These are phyloP conservation scores for Rosa lucieae DNA, from an alignment of 306 rosid species.

Conservation along the genomic window DNA sequence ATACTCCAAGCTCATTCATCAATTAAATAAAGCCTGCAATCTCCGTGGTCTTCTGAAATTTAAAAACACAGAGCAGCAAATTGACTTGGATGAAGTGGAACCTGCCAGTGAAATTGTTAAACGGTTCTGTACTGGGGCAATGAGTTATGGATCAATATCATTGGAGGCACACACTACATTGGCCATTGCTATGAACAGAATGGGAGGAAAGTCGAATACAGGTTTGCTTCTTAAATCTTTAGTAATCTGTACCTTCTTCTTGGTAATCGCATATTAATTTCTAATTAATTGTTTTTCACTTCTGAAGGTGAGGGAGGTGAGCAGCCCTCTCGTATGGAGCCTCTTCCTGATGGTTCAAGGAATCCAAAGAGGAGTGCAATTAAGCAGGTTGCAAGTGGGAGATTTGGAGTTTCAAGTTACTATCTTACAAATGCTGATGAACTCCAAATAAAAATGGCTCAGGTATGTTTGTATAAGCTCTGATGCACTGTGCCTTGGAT, in stretches of 20 bases:
- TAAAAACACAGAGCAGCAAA: conserved; percentile 48
- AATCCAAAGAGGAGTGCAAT: conserved; percentile 96
- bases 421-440: conserved; percentile 97
- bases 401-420: conserved; percentile 98
- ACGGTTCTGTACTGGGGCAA: conserved; percentile 98
- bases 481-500: conserved; percentile 7
- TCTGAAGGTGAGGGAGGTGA: conserved; percentile 98
- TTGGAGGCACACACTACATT: conserved; percentile 92
- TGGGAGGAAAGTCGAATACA: conserved; percentile 99
- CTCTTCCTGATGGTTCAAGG: conserved; percentile 85
- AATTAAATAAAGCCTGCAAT: conserved; percentile 87
- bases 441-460: conserved; percentile 99
- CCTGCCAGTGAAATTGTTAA: conserved; percentile 92
- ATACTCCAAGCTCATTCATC: conserved; percentile 80
- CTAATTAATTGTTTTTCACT: conserved; percentile 20
- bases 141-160: conserved; percentile 99
- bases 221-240: conserved; percentile 44
- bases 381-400: conserved; percentile 98
- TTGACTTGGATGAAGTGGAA: conserved; percentile 90
- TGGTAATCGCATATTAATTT: not conserved
- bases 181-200: conserved; percentile 89
- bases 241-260: too few species aligned
- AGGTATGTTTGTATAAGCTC: conserved; percentile 49
- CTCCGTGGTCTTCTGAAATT: conserved; percentile 91
- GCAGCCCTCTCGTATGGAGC: conserved; percentile 97